Base-by-base conservation (phyloP, 345 rosid genomes). In the Euphorbia pulcherrima region DNA sequence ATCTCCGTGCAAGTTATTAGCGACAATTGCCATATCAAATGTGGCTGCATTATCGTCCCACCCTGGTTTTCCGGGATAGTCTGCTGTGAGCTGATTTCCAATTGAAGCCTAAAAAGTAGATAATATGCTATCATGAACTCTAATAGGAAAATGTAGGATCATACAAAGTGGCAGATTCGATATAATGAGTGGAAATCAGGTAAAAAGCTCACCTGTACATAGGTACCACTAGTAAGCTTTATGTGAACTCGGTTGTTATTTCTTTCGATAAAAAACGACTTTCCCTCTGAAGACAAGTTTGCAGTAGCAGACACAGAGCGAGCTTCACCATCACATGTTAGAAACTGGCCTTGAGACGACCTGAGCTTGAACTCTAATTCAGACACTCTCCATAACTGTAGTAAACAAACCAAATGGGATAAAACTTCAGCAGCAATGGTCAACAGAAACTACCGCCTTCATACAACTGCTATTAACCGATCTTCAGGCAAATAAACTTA, bases 11-110 rank as follows among this genome's bases (percentile, higher is more conserved):
- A 86, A 82, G 74, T 85, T 78, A 68, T 88, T 88, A 53, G 77
- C 85, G 56, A 75, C 74, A 53, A 88, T 81, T 40, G 57, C 65
- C 89, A 86, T 83, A 60, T 80, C 84, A 74, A 86, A 88, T 21
- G 89, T 88, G 64, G 90, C 94, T 1, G 82, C 77, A 64, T 86
- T 86, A 68, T 86, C 84, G 62, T 86, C 81, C 90, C 94, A 86
- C 67, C 82, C 90, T 0, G 89, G 94, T 48, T 33, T 79, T 72
- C 85, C 89, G 60, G 78, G 84, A 84, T 81, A 86, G 77, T 84
- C 82, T 66, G 89, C 88, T 9, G 79, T 84, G 58, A 88, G 83
- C 80, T 79, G 84, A 76, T 82, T 82, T 72, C 67, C 83, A 35
- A 39, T 59, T 44, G 82, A 70, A 75, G 79, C 89, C 94, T 88